Evolutionary conservation across 2,329 filamentous ascomycete genomes (phyloP).

Genomic region (Calonectria hongkongensis): DNA sequence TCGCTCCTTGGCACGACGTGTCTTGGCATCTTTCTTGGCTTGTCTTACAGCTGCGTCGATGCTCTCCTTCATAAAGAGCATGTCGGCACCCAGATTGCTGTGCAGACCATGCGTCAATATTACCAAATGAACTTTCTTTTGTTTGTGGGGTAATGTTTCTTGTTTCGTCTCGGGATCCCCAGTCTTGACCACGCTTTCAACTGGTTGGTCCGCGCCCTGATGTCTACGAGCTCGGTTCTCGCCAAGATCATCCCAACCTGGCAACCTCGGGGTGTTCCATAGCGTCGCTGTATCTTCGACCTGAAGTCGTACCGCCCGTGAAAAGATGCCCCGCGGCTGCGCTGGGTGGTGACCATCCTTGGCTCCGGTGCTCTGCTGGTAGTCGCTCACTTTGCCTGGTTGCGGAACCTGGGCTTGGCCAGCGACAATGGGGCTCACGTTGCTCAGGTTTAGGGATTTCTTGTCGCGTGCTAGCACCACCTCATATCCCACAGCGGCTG

Average conservation of each 20-base stretch:
- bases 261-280: constrained; percentile 94
- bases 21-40: constrained; percentile 81
- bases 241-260: constrained; percentile 74
- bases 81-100: constrained; percentile 95
- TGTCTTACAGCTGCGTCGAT: constrained; percentile 90
- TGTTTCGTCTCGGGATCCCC: constrained; percentile 56
- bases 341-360: constrained; percentile 76
- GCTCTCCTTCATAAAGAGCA: constrained; percentile 98
- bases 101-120: constrained; percentile 95
- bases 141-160: constrained; percentile 66
- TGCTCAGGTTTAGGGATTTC: constrained; percentile 83
- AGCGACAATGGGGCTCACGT: constrained; percentile 66
- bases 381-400: constrained; percentile 85
- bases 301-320: constrained; percentile 83
- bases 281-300: constrained; percentile 92
- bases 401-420: constrained; percentile 70
- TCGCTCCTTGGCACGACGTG: constrained; percentile 72
- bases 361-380: constrained; percentile 77
- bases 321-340: constrained; percentile 87
- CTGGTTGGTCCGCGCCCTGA: constrained; percentile 56
- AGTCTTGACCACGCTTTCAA: constrained; percentile 59
- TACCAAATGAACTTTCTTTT: constrained; percentile 91
- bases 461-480: constrained; percentile 89
- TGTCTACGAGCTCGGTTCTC: constrained; percentile 53
- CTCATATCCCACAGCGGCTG: constrained; percentile 91